Base-by-base conservation (phyloP, 2,329 filamentous ascomycete genomes). In the Zymoseptoria brevis region DNA sequence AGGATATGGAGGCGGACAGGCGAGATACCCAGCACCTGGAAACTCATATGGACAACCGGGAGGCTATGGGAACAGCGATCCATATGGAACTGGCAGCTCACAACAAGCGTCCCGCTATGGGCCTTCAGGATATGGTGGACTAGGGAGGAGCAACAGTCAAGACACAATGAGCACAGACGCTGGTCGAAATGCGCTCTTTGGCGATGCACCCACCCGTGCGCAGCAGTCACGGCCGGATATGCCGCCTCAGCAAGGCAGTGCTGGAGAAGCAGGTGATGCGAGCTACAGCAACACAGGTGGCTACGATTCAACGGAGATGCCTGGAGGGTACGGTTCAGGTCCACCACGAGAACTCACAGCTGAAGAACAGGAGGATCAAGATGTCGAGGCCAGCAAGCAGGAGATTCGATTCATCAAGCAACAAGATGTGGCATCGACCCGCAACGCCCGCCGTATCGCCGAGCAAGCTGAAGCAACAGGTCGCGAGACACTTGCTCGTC, bases 291-390 rank as follows among this genome's bases (percentile, higher is more conserved):
- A 72, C 56, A 62, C 66, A 29, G 69, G 71, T 11, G 67, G 64
- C 8, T 71, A 68, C 55, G 66, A 63, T 30, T 67, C 67, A 13
- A 62, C 60, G 16, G 67, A 69, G 49, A 65, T 67, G 62, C 65
- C 67, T 4, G 67, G 66, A 30, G 71, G 68, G 19, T 81, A 81
- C 60, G 79, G 78, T 8, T 69, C 77, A 5, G 85, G 89, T 56
- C 85, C 87, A 58, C 82, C 88, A 60, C 83, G 89, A 53, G 84
- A 96, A 72, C 77, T 96, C 65, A 96, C 90, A 0, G 90, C 86
- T 1, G 90, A 96, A 82, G 77, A 87, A 63, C 86, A 94, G 65
- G 85, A 87, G 68, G 86, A 89, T 63, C 84, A 89, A 71, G 85
- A 88, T 61, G 83, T 92, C 11, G 80, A 85, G 60, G 83, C 84